Evolutionary conservation across 495 filamentous ascomycete genomes (phyloP).

Genomic region (Hyaloscypha hepaticicola): DNA sequence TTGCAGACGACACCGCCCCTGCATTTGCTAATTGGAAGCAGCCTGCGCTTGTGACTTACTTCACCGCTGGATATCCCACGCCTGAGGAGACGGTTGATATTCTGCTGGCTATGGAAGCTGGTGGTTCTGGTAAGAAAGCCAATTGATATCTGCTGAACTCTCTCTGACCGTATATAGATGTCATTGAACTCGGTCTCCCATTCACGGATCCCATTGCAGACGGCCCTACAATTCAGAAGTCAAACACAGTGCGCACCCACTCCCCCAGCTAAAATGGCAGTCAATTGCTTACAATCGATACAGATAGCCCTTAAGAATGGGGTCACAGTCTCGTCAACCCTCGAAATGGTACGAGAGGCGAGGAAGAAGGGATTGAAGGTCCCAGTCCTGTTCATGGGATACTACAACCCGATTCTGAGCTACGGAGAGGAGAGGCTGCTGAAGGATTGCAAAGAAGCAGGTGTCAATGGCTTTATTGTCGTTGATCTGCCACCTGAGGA

Average conservation of each 20-base stretch:
- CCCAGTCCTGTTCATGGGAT: conserved; percentile 94
- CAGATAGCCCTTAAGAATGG: conserved; percentile 75
- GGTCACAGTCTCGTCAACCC: conserved; percentile 71
- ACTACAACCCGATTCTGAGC: conserved; percentile 92
- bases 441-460: conserved; percentile 78
- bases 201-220: conserved; percentile 99
- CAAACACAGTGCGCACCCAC: conserved; percentile 63
- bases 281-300: conserved; percentile 43
- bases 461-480: conserved; percentile 96
- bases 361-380: conserved; percentile 71
- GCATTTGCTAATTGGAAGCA: conserved; percentile 27
- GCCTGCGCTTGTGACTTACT: conserved; percentile 89
- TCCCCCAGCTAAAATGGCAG: not conserved
- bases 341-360: conserved; percentile 78
- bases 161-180: conserved; percentile 46
- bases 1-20: conserved; percentile 12
- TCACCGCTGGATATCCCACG: conserved; percentile 93
- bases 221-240: conserved; percentile 88
- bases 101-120: conserved; percentile 85
- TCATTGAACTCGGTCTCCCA: conserved; percentile 85
- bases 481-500: conserved; percentile 97
- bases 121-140: conserved; percentile 72
- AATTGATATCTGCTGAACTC: not conserved
- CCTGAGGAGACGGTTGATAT: conserved; percentile 77
- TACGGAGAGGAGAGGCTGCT: conserved; percentile 92